A percentile compares a stretch with the other conserved stretches of the same genome.
Conservation (phyloP, 495 filamentous ascomycete genomes). For the Xylaria longipes region DNA sequence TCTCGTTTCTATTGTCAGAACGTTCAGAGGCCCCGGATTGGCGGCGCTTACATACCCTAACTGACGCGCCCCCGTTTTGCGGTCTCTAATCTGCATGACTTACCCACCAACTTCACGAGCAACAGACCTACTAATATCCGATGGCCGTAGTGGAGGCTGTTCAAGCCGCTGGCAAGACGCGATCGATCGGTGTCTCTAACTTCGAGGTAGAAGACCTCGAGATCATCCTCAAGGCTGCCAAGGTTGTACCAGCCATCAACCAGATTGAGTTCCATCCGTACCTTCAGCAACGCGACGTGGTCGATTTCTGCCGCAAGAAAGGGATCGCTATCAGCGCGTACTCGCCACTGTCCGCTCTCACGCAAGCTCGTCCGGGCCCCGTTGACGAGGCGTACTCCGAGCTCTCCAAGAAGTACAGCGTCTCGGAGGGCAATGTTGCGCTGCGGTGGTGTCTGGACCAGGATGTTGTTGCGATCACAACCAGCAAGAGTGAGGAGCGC, state of each 20-base stretch:
- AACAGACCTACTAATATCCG: background rate
- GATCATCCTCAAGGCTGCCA: conserved; percentile 68
- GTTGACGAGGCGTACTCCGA: conserved; percentile 64
- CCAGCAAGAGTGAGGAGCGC: conserved; percentile 73
- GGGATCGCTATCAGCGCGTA: conserved; percentile 75
- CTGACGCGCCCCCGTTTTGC: background rate
- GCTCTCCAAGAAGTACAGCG: conserved; percentile 80
- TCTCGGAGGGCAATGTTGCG: conserved; percentile 69
- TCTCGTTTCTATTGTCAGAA: background rate
- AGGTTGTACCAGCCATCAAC: conserved; percentile 71
- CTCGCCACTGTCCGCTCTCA: conserved; percentile 67
- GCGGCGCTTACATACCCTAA: background rate
- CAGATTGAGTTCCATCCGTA: conserved; percentile 91
- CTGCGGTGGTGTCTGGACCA: conserved; percentile 81
- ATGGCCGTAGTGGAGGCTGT: conserved; percentile 66
- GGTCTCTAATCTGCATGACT: background rate
- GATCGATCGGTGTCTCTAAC: conserved; percentile 85
- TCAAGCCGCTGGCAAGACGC: conserved; percentile 70
- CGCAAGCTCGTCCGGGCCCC: conserved; percentile 66
- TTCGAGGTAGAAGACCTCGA: conserved; percentile 73
- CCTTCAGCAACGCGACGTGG: conserved; percentile 72
- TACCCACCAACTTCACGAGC: background rate
- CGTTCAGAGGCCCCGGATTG: background rate
- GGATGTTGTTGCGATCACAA: conserved; percentile 75
- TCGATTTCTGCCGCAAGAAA: conserved; percentile 68